Percentiles rank a stretch among this genome's conserved stretches.
Evolutionary conservation across 768 basidiomycete species (phyloP).

Genomic region (Trametes elegans): DNA sequence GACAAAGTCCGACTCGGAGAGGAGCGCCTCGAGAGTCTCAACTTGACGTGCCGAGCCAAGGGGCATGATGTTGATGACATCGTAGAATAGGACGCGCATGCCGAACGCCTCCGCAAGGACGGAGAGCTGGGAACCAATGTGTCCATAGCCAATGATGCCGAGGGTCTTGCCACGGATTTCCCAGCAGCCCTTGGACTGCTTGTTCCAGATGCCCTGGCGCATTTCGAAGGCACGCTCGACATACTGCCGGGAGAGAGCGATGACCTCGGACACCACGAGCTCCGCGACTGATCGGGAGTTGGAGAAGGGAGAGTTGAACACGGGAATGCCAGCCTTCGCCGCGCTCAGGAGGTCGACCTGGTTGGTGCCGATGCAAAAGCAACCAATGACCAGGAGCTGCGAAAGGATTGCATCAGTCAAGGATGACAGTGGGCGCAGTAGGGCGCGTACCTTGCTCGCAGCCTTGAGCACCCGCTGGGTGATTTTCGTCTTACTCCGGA

Average conservation of each 20-base stretch:
- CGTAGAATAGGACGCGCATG: conserved; percentile 93
- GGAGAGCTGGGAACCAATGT: conserved; percentile 96
- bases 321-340: conserved; percentile 86
- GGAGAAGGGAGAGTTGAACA: conserved; percentile 99
- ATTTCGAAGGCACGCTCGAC: conserved; percentile 88
- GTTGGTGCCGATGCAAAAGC: conserved; percentile 99
- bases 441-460: conserved; percentile 66
- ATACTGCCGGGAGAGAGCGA: conserved; percentile 92
- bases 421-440: not conserved
- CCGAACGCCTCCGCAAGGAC: conserved; percentile 97
- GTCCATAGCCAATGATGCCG: conserved; percentile 97
- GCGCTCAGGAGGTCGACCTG: conserved; percentile 91
- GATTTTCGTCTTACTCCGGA: conserved; percentile 97
- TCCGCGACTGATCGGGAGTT: conserved; percentile 99
- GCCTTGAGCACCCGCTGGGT: conserved; percentile 87
- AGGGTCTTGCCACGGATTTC: conserved; percentile 97
- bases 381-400: conserved; percentile 93
- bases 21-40: conserved; percentile 70
- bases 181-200: conserved; percentile 98
- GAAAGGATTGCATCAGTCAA: not conserved
- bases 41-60: conserved; percentile 92
- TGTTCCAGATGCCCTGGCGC: conserved; percentile 93
- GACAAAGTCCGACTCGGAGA: conserved; percentile 85
- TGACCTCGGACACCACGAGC: conserved; percentile 91
- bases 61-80: conserved; percentile 96